Base-by-base conservation (phyloP, 352 stramenopile species). In the Globisporangium cylindrosporum region DNA sequence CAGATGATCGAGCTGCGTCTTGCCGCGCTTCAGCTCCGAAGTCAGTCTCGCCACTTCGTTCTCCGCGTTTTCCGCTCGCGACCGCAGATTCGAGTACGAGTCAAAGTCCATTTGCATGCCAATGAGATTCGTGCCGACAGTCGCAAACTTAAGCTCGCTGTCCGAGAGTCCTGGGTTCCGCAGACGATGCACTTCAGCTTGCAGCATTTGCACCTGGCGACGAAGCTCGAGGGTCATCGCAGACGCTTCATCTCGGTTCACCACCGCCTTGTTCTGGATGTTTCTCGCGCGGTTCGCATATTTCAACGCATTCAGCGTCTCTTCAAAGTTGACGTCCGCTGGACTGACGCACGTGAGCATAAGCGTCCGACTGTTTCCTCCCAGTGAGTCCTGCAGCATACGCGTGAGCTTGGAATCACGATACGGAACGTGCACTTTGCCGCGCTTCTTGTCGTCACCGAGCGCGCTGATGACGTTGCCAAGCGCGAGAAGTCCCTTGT, bases 401-500 rank as follows among this genome's bases (percentile, higher is more conserved):
- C 93, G 85, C 38, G 95, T 98, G 38, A 98, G 79, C 75, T 98
- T 98, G 5, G 90, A 98, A 74, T 98, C 94, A 41, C 95, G 90
- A 66, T 98, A 98, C 3, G 94, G 95, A 6, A 98, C 88, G 68
- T 98, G 96, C 5, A 97, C 88, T 73, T 88, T 81, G 78, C 94
- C 85, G 81, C 94, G 73, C 66, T 96, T 96, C 57, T 91, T 91
- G 54, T 96, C 86, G 54, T 98, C 93, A 22, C 93, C 95, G 8
- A 99, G 78, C 9, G 96, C 95, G 69, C 97, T 98, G 68, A 99
- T 99, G 32, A 99, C 97, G 72, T 99, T 99, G 3, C 97, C 97
- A 20, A 99, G 86, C 9, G 95, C 96, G 18, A 99, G 81, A 24
- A 99, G 83, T 3, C 97, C 97, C 76, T 98, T 97, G 83, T 99